Evolutionary conservation across 371 early-diverging fungal genomes (phyloP).

Genomic region (Entomophthora muscae): DNA sequence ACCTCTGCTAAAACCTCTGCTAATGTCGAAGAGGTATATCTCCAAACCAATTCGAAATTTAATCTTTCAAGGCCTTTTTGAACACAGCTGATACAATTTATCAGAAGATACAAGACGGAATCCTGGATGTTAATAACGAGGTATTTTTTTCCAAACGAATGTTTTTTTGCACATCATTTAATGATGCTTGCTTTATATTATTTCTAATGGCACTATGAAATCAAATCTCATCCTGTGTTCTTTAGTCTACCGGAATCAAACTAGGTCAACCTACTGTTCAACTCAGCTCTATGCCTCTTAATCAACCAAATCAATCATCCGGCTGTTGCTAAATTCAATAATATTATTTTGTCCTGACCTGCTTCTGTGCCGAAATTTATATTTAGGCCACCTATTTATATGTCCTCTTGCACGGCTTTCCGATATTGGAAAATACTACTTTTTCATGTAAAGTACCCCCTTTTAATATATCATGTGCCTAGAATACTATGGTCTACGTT

Average conservation of each 20-base stretch:
- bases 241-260: slow-evolving; percentile 8
- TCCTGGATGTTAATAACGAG: slow-evolving; percentile 54
- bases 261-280: background rate
- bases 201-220: background rate
- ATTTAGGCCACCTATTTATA: no score
- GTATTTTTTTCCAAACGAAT: slow-evolving; percentile 16
- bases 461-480: no score
- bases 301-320: background rate
- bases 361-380: no score
- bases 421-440: no score
- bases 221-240: background rate
- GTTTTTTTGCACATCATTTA: no score
- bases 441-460: no score
- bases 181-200: background rate
- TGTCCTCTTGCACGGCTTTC: no score
- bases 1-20: slow-evolving; percentile 86
- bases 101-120: slow-evolving; percentile 60
- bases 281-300: background rate
- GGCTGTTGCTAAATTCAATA: slow-evolving; percentile 6
- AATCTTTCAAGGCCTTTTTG: slow-evolving; percentile 34
- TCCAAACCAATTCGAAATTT: background rate
- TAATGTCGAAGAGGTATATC: slow-evolving; percentile 59
- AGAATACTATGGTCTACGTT: no score
- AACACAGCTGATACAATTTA: slow-evolving; percentile 63
- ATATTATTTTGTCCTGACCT: no score